Base-by-base conservation (phyloP, 2,329 filamentous ascomycete genomes). In the Alternaria hordeiaustralica region DNA sequence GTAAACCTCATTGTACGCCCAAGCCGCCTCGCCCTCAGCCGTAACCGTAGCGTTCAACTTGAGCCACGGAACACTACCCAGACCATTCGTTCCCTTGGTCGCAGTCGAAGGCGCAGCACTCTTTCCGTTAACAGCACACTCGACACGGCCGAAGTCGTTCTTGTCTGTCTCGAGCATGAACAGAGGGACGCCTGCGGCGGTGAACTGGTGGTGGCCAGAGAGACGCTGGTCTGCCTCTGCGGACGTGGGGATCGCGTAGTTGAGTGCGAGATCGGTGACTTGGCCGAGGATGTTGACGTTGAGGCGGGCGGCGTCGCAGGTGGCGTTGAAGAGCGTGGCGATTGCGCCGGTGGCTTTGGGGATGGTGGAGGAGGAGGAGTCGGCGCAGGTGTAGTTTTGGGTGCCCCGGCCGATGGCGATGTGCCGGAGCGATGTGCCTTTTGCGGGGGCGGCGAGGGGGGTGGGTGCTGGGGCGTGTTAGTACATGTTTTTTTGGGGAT, bases 301-400 rank as follows among this genome's bases (percentile, higher is more conserved):
- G 30, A 1, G 92, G 90, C 72, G 89, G 89, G 69, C 87, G 84
- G 45, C 91, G 33, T 95, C 80, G 82, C 95, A 97, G 71, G 89
- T 92, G 63, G 90, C 92, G 81, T 97, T 94, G 89, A 92, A 97
- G 72, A 98, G 92, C 1, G 88, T 90, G 58, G 95, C 95, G 0
- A 93, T 77, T 58, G 95, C 95, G 67, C 95, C 95, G 54, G 84
- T 80, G 18, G 89, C 85, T 10, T 83, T 84, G 13, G 95, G 94
- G 0, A 82, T 82, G 0, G 88, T 86, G 4, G 86, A 87, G 2
- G 87, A 77, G 71, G 91, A 87, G 61, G 70, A 64, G 4, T 78
- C 82, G 62, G 87, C 84, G 84, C 95, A 97, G 55, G 93, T 96
- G 84, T 97, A 98, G 86, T 97, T 97, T 83, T 97, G 90, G 8